Conservation (phyloP, 306 rosid species). For the Cotoneaster glaucophyllus region DNA sequence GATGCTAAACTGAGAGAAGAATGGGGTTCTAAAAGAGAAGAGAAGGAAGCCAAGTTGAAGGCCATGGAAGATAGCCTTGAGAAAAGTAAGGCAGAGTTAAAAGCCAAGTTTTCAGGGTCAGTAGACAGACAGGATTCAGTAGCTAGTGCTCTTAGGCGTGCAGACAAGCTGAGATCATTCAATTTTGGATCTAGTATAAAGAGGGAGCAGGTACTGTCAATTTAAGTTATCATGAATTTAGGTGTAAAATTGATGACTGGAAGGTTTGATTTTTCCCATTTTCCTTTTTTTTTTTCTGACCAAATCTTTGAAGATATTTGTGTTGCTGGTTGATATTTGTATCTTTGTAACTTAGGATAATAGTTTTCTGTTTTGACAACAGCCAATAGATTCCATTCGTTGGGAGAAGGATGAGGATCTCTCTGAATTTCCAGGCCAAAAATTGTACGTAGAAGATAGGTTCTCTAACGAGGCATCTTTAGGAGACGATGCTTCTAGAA, state of each 20-base stretch:
- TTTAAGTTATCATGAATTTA: constrained; percentile 17
- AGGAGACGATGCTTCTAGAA: constrained; percentile 46
- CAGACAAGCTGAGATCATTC: constrained; percentile 69
- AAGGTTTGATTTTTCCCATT: constrained; percentile 3
- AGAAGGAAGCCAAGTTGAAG: constrained; percentile 93
- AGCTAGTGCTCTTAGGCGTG: constrained; percentile 46
- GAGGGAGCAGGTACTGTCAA: constrained; percentile 67
- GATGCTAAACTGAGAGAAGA: constrained; percentile 86
- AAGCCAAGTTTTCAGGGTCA: constrained; percentile 68
- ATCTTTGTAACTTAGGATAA: constrained; percentile 16
- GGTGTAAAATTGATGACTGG: constrained; percentile 14
- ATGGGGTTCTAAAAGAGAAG: constrained; percentile 76
- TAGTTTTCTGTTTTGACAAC: constrained; percentile 37
- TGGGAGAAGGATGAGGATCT: constrained; percentile 73
- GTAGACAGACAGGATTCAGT: constrained; percentile 45
- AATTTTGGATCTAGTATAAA: constrained; percentile 47
- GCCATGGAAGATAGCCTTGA: constrained; percentile 94
- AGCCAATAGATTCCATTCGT: constrained; percentile 59
- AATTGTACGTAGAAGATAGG: constrained; percentile 36
- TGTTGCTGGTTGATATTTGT: constrained; percentile 14
- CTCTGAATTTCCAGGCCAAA: constrained; percentile 60
- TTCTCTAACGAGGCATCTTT: constrained; percentile 30
- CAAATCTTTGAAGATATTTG: constrained; percentile 7
- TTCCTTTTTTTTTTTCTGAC: not conserved
- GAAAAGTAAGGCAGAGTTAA: constrained; percentile 74